These are phyloP conservation scores for Orbilia quercus DNA, from an alignment of 2,329 filamentous ascomycete species.

Conservation along the genomic window DNA sequence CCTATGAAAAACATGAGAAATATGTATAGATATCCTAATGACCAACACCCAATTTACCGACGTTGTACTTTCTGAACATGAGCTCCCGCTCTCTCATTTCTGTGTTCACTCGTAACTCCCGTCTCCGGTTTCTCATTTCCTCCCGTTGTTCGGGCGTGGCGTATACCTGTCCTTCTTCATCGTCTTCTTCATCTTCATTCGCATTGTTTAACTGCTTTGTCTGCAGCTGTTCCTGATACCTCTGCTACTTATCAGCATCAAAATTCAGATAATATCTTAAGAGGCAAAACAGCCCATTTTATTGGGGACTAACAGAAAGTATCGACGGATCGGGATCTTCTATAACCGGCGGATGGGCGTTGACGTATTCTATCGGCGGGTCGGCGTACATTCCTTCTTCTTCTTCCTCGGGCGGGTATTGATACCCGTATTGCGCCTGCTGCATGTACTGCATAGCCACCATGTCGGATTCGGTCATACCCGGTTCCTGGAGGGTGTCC, in stretches of 20 bases:
- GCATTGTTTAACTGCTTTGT: not conserved
- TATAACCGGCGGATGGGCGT: constrained; percentile 41
- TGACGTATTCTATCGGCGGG: constrained; percentile 45
- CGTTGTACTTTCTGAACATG: constrained; percentile 30
- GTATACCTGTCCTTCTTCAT: constrained; percentile 48
- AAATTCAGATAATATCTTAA: too few species aligned
- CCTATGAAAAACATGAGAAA: too few species aligned
- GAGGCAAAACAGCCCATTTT: too few species aligned
- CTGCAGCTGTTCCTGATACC: not conserved
- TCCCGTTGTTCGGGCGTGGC: constrained; percentile 46
- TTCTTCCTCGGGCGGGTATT: constrained; percentile 12
- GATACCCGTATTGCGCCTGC: not conserved
- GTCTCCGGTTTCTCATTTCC: constrained; percentile 33
- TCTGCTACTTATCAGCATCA: not conserved
- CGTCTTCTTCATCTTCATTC: constrained; percentile 34
- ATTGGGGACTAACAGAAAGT: not conserved
- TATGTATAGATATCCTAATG: too few species aligned
- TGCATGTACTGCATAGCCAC: constrained; percentile 24
- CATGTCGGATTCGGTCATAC: constrained; percentile 10
- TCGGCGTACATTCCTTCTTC: constrained; percentile 53
- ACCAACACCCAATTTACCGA: constrained; percentile 26
- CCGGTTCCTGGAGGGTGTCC: constrained; percentile 2
- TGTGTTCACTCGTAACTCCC: constrained; percentile 38
- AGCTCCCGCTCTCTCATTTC: constrained; percentile 40
- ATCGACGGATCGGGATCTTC: constrained; percentile 4